Evolutionary conservation across 768 basidiomycete species (phyloP), one percentile per base, ranked within the genome.

Genomic region (Mycena venus): DNA sequence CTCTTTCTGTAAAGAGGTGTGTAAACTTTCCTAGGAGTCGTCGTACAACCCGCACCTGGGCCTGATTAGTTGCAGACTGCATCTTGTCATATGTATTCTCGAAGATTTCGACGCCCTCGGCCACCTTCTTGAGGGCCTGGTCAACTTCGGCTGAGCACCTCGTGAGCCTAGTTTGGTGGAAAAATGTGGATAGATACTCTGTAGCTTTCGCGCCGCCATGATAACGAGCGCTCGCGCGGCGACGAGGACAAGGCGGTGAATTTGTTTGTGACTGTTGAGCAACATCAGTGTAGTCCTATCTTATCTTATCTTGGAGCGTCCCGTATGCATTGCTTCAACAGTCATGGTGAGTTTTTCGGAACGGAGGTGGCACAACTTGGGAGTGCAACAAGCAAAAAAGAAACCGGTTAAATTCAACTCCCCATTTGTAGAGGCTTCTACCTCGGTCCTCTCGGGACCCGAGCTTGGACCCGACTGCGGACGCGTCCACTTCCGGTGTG

Each of bases 51-150:
- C 63, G 27, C 53, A 60, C 71, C 68, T 76, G 75, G 14, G 75
- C 63, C 77, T 96, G 93, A 86, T 99, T 99, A 29, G 95, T 95
- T 19, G 97, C 94, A 55, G 94, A 90, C 83, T 97, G 95, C 93
- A 99, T 98, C 90, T 99, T 99, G 83, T 98, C 97, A 83, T 98
- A 98, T 82, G 98, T 97, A 85, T 89, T 92, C 86, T 97, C 96
- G 82, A 97, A 97, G 84, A 94, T 90, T 88, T 96, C 96, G 77
- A 99, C 97, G 78, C 98, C 98, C 85, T 97, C 96, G 31, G 93
- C 79, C 76, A 99, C 97, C 88, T 96, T 97, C 90, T 99, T 99
- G 81, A 99, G 87, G 42, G 98, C 99, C 81, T 95, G 92, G 91
- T 99, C 98, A 78, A 99, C 98, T 87, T 99, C 98, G 83, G 96